Evolutionary conservation across 2,329 filamentous ascomycete genomes (phyloP).

Genomic region (Colletotrichum phormii): DNA sequence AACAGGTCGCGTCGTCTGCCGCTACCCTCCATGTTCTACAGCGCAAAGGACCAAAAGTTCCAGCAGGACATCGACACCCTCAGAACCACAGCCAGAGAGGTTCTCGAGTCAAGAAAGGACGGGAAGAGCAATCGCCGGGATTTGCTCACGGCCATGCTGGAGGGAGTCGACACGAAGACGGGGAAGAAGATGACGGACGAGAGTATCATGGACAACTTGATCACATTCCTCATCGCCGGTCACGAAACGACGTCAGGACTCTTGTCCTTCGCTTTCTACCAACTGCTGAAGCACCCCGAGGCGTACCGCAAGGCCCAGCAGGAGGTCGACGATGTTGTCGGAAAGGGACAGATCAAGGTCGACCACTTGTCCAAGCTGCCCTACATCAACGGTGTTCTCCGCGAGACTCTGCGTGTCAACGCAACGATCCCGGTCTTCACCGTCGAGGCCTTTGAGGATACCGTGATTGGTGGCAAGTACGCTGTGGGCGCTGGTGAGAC

Average conservation of each 20-base stretch:
- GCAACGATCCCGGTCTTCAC: conserved; percentile 44
- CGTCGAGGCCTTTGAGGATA: conserved; percentile 51
- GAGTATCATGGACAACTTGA: conserved; percentile 74
- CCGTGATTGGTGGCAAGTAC: conserved; percentile 65
- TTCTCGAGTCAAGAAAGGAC: conserved; percentile 68
- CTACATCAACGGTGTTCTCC: conserved; percentile 72
- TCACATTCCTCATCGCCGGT: conserved; percentile 75
- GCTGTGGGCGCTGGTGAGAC: conserved; percentile 56
- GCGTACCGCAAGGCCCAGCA: conserved; percentile 70
- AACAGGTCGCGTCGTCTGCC: conserved; percentile 58
- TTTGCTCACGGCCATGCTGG: conserved; percentile 73
- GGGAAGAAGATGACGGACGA: conserved; percentile 69
- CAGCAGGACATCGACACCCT: conserved; percentile 62
- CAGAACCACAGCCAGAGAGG: conserved; percentile 62
- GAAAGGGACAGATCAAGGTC: conserved; percentile 64
- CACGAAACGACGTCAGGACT: conserved; percentile 78
- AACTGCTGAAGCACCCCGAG: conserved; percentile 73
- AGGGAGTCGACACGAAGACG: conserved; percentile 72
- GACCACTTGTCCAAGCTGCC: conserved; percentile 71
- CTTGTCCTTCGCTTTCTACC: conserved; percentile 73
- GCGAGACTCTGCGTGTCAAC: conserved; percentile 59
- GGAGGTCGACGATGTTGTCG: conserved; percentile 76
- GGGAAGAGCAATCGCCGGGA: conserved; percentile 62
- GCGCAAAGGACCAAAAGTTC: conserved; percentile 57
- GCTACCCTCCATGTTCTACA: conserved; percentile 59